Conservation (phyloP, 2,329 filamentous ascomycete species). For the Plenodomus biglobosus region DNA sequence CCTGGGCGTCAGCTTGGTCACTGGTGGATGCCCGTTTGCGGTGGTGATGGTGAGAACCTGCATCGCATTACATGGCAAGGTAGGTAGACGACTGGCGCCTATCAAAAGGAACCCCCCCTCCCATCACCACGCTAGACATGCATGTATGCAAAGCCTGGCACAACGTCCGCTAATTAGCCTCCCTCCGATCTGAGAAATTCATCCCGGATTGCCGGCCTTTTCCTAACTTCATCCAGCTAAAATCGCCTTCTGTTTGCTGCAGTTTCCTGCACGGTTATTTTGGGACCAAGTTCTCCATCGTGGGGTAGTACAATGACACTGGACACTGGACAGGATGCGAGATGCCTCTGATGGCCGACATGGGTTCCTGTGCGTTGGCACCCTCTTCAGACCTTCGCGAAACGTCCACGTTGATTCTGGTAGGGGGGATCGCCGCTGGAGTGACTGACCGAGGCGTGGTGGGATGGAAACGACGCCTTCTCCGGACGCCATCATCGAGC, state of each 20-base stretch:
- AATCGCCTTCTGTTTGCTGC: slow-evolving; percentile 26
- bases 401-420: slow-evolving; percentile 18
- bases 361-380: slow-evolving; percentile 10
- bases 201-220: slow-evolving; percentile 11
- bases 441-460: background rate
- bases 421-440: slow-evolving; percentile 12
- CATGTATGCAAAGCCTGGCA: slow-evolving; percentile 18
- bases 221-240: slow-evolving; percentile 17
- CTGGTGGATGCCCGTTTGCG: slow-evolving; percentile 5
- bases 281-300: slow-evolving; percentile 27
- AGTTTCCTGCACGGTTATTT: slow-evolving; percentile 27
- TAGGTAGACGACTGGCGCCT: slow-evolving; percentile 5
- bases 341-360: slow-evolving; percentile 14
- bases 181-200: background rate
- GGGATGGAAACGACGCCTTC: background rate
- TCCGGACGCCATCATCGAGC: slow-evolving; percentile 3
- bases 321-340: slow-evolving; percentile 7
- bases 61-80: slow-evolving; percentile 12
- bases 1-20: slow-evolving; percentile 16
- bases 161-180: slow-evolving; percentile 17
- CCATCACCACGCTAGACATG: slow-evolving; percentile 2
- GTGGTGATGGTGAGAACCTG: slow-evolving; percentile 17
- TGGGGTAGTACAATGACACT: slow-evolving; percentile 12
- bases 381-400: slow-evolving; percentile 8
- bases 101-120: slow-evolving; percentile 10